Evolutionary conservation across 805 yeast genomes (phyloP).

Genomic region (Starmerella bombicola): DNA sequence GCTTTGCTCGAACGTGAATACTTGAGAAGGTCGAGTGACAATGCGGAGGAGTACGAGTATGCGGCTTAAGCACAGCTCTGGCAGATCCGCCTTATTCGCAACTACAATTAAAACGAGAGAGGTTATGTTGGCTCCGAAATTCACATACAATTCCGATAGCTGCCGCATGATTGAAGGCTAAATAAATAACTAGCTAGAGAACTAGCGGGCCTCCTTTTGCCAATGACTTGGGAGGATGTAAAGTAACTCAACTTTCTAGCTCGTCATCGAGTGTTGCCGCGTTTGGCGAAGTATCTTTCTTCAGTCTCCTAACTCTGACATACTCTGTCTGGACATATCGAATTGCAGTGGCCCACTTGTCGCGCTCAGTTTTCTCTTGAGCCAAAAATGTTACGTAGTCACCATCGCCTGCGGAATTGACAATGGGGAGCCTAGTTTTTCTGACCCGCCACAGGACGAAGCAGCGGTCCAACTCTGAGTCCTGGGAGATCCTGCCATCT

Average conservation of each 20-base stretch:
- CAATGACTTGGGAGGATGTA: too few relatives aligned
- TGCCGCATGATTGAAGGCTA: neutral
- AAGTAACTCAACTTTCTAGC: too few relatives aligned
- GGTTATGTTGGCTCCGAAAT: too few relatives aligned
- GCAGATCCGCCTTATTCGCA: too few relatives aligned
- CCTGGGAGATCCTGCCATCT: conserved; percentile 78
- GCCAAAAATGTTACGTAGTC: conserved; percentile 62
- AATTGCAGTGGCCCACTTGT: conserved; percentile 54
- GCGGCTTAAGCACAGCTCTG: conserved; percentile 48
- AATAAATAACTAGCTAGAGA: too few relatives aligned
- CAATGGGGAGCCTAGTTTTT: conserved; percentile 32
- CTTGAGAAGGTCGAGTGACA: conserved; percentile 61
- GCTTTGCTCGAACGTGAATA: conserved; percentile 76
- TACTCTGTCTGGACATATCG: conserved; percentile 28
- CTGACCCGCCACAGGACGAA: conserved; percentile 69
- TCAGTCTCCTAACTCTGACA: too few relatives aligned
- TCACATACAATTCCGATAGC: too few relatives aligned
- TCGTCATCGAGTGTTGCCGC: too few relatives aligned
- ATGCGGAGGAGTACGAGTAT: conserved; percentile 69
- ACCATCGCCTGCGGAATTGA: conserved; percentile 55
- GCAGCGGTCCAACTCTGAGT: conserved; percentile 60
- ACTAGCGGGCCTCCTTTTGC: neutral
- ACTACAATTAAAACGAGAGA: too few relatives aligned
- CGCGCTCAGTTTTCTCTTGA: conserved; percentile 68
- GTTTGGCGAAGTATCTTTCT: too few relatives aligned